Conservation (phyloP, 2,329 filamentous ascomycete genomes). For the Aspergillus pseudoterreus region DNA sequence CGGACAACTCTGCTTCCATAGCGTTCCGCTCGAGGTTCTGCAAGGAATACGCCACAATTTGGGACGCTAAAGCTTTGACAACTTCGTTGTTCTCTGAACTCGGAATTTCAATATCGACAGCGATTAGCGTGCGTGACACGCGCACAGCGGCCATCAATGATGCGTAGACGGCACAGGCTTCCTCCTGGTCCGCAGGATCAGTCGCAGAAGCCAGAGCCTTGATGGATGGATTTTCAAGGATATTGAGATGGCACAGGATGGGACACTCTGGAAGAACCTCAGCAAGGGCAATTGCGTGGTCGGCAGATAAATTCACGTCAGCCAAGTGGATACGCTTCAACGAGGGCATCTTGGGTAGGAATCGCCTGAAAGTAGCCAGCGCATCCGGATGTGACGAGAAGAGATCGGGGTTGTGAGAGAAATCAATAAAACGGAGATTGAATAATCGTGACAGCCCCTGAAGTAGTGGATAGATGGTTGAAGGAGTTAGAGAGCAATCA, state of each 20-base stretch:
- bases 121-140: constrained; percentile 77
- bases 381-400: constrained; percentile 73
- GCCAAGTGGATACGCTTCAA: constrained; percentile 83
- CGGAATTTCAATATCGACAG: constrained; percentile 88
- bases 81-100: constrained; percentile 78
- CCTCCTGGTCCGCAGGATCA: constrained; percentile 78
- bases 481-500: constrained; percentile 74
- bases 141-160: constrained; percentile 84
- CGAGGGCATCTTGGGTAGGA: constrained; percentile 72
- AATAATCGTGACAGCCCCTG: constrained; percentile 67
- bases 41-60: constrained; percentile 91
- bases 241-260: constrained; percentile 77
- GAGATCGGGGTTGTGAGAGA: constrained; percentile 82
- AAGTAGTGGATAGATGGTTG: constrained; percentile 69
- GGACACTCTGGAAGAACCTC: constrained; percentile 84
- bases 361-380: constrained; percentile 71
- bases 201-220: constrained; percentile 70
- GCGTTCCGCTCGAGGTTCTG: constrained; percentile 82
- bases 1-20: constrained; percentile 55
- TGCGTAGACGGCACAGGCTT: constrained; percentile 89
- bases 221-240: constrained; percentile 68
- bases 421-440: constrained; percentile 81
- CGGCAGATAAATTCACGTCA: constrained; percentile 77
- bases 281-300: constrained; percentile 85
- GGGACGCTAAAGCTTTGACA: constrained; percentile 85